Percentiles rank a stretch among this genome's conserved stretches.
Evolutionary conservation across 257 asterid genomes (phyloP).

Genomic region (Solanum dulcamara): DNA sequence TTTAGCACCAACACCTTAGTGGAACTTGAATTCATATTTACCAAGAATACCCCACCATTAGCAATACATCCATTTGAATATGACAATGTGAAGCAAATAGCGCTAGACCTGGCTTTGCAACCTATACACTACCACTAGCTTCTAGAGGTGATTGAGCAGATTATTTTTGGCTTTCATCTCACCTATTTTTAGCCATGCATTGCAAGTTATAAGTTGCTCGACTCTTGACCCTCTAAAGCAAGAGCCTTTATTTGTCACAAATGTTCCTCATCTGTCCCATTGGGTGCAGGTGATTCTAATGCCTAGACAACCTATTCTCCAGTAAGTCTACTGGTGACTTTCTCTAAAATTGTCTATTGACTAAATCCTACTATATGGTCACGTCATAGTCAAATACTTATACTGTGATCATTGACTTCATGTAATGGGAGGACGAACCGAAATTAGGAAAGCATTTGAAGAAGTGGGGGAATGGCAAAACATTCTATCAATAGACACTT

Average conservation of each 20-base stretch:
- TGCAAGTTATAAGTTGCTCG: neutral
- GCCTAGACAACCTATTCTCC: neutral
- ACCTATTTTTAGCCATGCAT: neutral
- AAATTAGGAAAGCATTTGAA: neutral
- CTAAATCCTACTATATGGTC: neutral
- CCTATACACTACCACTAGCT: neutral
- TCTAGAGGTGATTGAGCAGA: neutral
- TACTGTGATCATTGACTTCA: neutral
- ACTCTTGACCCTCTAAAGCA: neutral
- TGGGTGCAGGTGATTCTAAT: neutral
- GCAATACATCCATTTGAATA: neutral
- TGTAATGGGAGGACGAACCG: neutral
- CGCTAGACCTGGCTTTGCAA: neutral
- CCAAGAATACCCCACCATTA: neutral
- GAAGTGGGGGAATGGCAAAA: neutral
- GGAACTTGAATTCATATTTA: neutral
- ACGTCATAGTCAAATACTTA: neutral
- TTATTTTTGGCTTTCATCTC: neutral
- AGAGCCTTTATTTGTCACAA: neutral
- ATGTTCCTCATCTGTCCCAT: neutral
- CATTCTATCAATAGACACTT: neutral
- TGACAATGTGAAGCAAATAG: neutral
- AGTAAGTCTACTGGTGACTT: neutral
- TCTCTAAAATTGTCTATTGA: neutral
- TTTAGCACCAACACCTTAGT: neutral